phyloP scores from a whole-genome alignment of 345 rosid genomes.

The Microthlaspi erraticum region DNA sequence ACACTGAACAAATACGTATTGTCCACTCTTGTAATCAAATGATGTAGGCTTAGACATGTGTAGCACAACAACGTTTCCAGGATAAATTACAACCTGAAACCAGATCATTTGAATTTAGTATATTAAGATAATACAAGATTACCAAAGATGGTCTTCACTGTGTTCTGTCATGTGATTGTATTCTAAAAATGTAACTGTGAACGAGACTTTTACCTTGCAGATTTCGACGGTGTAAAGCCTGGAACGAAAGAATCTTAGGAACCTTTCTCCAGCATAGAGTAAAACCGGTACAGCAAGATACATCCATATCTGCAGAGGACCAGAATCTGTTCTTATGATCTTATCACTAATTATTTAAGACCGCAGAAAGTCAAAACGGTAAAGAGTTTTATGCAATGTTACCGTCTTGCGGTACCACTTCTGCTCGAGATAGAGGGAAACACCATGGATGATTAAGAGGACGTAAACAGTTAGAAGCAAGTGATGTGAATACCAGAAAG shows the following conservation, averaged over 20 bases:
- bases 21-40: constrained; percentile 81
- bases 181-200: background rate
- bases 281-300: constrained; percentile 84
- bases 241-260: constrained; percentile 86
- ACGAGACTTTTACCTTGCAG: constrained; percentile 56
- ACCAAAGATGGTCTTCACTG: too few relatives aligned
- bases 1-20: constrained; percentile 75
- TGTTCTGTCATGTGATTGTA: too few relatives aligned
- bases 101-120: background rate
- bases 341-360: background rate
- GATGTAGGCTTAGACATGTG: constrained; percentile 73
- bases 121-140: too few relatives aligned
- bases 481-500: constrained; percentile 99
- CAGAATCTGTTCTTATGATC: constrained; percentile 22
- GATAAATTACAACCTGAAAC: constrained; percentile 45
- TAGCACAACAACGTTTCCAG: constrained; percentile 52
- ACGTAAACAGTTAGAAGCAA: constrained; percentile 71
- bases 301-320: constrained; percentile 80
- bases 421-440: constrained; percentile 71
- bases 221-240: constrained; percentile 75
- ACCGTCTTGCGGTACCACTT: constrained; percentile 88
- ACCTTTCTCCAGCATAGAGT: constrained; percentile 86
- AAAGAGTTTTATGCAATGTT: constrained; percentile 27
- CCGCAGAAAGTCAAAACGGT: too few relatives aligned
- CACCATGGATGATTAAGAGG: constrained; percentile 76